These are phyloP conservation scores for Taiozyma sp. DNA, from an alignment of 1,139 yeast species.

Conservation along the genomic window DNA sequence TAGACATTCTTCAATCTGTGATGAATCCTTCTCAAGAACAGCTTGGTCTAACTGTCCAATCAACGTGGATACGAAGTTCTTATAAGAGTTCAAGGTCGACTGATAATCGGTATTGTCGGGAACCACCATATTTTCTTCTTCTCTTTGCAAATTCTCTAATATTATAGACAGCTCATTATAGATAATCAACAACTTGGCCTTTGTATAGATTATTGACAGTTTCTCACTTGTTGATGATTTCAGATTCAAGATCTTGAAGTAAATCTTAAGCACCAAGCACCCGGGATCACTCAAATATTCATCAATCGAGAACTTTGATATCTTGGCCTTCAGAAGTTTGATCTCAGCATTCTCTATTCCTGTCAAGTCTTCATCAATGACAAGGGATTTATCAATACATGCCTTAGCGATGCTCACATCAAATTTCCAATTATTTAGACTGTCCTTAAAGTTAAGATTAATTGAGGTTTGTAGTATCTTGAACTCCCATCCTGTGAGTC, in stretches of 20 bases:
- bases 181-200: conserved; percentile 22
- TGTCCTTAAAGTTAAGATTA: background rate
- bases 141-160: conserved; percentile 16
- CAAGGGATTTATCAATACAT: background rate
- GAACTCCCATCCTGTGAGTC: background rate
- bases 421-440: background rate
- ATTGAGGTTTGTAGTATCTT: background rate
- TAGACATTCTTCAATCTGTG: conserved; percentile 29
- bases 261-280: conserved; percentile 19
- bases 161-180: conserved; percentile 18
- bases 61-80: conserved; percentile 27
- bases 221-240: conserved; percentile 18
- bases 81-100: conserved; percentile 21
- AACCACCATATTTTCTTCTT: conserved; percentile 17
- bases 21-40: conserved; percentile 24
- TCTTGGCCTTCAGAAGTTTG: background rate
- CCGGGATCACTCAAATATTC: conserved; percentile 24
- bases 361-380: background rate
- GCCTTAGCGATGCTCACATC: background rate
- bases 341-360: background rate
- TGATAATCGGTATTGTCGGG: conserved; percentile 22
- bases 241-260: conserved; percentile 20
- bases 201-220: conserved; percentile 20
- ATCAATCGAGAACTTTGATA: conserved; percentile 11
- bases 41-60: conserved; percentile 29